Percentiles rank a stretch among this genome's conserved stretches.
phyloP scores from a whole-genome alignment of 805 yeast genomes.

The Suhomyces tanzawaensis region DNA sequence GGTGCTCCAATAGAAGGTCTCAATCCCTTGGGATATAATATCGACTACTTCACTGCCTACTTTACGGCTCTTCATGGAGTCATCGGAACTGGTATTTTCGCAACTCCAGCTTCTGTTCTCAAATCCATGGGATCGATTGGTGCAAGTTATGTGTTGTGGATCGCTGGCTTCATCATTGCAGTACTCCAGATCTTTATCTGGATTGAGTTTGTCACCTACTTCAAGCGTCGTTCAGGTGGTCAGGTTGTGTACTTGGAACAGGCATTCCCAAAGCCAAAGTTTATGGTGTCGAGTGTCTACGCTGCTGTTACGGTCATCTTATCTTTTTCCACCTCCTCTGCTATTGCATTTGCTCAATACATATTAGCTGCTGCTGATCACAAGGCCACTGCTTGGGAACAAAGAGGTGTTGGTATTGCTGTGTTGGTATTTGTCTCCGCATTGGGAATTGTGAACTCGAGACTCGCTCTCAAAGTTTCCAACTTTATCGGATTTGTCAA shows the following conservation, averaged over 20 bases:
- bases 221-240: conserved; percentile 33
- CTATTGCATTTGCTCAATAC: conserved; percentile 37
- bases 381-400: conserved; percentile 30
- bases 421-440: conserved; percentile 24
- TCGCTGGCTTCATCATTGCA: conserved; percentile 39
- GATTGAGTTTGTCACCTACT: conserved; percentile 43
- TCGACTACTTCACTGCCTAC: conserved; percentile 44
- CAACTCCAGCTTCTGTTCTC: conserved; percentile 63
- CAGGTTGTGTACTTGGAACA: conserved; percentile 41
- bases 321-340: conserved; percentile 35
- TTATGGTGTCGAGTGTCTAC: conserved; percentile 33
- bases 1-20: conserved; percentile 43
- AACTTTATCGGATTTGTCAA: conserved; percentile 36
- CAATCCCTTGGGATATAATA: conserved; percentile 41
- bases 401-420: conserved; percentile 35
- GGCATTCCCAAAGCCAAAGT: conserved; percentile 34
- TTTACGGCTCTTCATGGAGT: conserved; percentile 66
- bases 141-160: conserved; percentile 44
- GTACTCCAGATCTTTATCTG: conserved; percentile 35
- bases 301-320: conserved; percentile 39
- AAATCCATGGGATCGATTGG: conserved; percentile 44
- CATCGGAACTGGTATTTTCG: conserved; percentile 75
- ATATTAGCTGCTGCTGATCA: conserved; percentile 31
- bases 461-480: conserved; percentile 27
- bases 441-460: conserved; percentile 24